Percentiles rank a stretch among this genome's conserved stretches.
phyloP scores from a whole-genome alignment of 352 stramenopile genomes.

The Phytophthora gonapodyides region DNA sequence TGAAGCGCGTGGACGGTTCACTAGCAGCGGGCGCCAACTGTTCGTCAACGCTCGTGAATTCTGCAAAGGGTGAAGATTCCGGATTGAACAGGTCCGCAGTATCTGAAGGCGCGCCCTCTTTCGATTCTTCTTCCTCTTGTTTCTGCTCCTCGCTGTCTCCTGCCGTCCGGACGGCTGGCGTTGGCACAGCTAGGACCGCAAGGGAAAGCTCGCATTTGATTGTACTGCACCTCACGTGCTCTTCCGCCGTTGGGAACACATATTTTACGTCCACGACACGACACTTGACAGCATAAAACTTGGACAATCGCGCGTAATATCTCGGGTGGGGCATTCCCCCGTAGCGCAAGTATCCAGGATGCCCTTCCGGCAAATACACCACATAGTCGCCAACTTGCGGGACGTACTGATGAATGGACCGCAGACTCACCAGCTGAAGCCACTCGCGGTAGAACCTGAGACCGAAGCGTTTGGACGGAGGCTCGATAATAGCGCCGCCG shows the following conservation, averaged over 20 bases:
- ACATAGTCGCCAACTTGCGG: slow-evolving; percentile 84
- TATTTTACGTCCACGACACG: slow-evolving; percentile 78
- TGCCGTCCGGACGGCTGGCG: slow-evolving; percentile 31
- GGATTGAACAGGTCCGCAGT: slow-evolving; percentile 42
- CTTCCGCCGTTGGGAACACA: slow-evolving; percentile 63
- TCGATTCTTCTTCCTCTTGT: slow-evolving; percentile 41
- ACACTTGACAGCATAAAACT: slow-evolving; percentile 77
- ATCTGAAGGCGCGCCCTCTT: slow-evolving; percentile 15
- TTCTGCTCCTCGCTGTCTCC: slow-evolving; percentile 41
- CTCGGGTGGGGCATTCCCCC: slow-evolving; percentile 45
- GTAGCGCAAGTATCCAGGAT: slow-evolving; percentile 52
- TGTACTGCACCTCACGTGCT: slow-evolving; percentile 60
- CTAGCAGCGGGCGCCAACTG: slow-evolving; percentile 43
- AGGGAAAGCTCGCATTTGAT: slow-evolving; percentile 78
- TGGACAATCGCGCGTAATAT: slow-evolving; percentile 57
- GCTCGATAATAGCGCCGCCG: slow-evolving; percentile 42
- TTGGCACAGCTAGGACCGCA: slow-evolving; percentile 62
- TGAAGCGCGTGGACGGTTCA: slow-evolving; percentile 49
- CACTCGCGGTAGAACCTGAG: slow-evolving; percentile 79
- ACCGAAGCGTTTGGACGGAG: slow-evolving; percentile 64
- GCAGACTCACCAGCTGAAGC: slow-evolving; percentile 62
- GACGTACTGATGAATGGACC: slow-evolving; percentile 68
- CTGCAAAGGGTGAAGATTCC: slow-evolving; percentile 54
- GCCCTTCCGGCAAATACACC: slow-evolving; percentile 81
- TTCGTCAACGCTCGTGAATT: slow-evolving; percentile 72